These are phyloP conservation scores for Pelargonium nanum DNA, from an alignment of 345 rosid species.

Conservation along the genomic window DNA sequence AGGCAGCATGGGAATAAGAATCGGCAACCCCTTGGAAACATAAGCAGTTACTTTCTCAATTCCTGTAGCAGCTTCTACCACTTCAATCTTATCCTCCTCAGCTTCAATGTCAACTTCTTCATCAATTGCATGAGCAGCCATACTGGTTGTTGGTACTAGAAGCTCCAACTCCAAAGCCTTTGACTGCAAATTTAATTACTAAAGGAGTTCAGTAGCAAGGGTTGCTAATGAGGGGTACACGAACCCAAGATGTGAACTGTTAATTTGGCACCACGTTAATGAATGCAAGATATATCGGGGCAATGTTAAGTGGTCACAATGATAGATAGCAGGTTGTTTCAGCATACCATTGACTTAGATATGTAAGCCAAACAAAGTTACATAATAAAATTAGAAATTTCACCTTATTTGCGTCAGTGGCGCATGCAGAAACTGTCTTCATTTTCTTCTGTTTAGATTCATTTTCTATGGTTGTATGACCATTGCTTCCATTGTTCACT, in stretches of 20 bases:
- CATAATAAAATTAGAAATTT: not conserved
- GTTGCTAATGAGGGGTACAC: not conserved
- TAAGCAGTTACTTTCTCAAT: conserved; percentile 9
- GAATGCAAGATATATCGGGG: no score
- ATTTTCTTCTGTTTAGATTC: conserved; percentile 44
- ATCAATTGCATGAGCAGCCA: conserved; percentile 58
- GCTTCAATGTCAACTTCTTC: conserved; percentile 41
- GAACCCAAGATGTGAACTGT: no score
- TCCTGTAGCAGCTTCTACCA: conserved; percentile 17
- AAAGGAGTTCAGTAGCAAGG: not conserved
- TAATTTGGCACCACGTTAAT: not conserved
- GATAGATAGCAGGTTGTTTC: not conserved
- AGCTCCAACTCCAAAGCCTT: conserved; percentile 22
- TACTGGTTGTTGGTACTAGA: conserved; percentile 48
- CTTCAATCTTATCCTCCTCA: conserved; percentile 37
- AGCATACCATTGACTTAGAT: not conserved
- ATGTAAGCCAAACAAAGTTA: conserved; percentile 1
- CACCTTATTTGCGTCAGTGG: conserved; percentile 44
- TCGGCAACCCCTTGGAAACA: conserved; percentile 24
- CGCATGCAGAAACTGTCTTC: conserved; percentile 26
- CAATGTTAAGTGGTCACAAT: not conserved
- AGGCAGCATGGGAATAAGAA: conserved; percentile 38
- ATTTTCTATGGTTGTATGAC: conserved; percentile 22
- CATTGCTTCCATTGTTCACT: conserved; percentile 18
- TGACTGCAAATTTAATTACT: conserved; percentile 18